Evolutionary conservation across 768 basidiomycete species (phyloP), one percentile per base, ranked within the genome.

Genomic region (Melanogaster broomeanus): DNA sequence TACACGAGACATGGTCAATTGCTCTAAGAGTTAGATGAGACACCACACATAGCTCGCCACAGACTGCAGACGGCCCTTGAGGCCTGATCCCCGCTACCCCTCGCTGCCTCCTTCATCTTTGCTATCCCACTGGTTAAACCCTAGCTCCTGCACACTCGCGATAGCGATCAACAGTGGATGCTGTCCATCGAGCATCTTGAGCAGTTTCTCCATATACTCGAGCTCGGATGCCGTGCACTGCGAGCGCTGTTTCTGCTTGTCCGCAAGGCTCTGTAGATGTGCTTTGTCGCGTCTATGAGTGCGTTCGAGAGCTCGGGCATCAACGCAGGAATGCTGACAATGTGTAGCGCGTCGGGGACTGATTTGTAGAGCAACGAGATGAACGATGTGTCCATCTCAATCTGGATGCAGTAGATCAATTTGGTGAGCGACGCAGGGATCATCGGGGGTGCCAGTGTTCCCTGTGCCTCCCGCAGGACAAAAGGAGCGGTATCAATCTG

Each of bases 311-410:
- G 73, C 47, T 84, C 81, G 2, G 72, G 74, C 3, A 83, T 70
- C 28, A 91, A 74, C 3, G 78, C 69, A 0, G 68, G 55, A 2
- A 82, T 80, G 2, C 84, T 84, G 43, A 88, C 70, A 27, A 88
- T 77, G 27, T 76, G 76, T 11, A 88, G 49, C 13, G 78, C 75
- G 61, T 89, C 86, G 48, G 76, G 74, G 64, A 88, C 77, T 61
- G 84, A 83, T 45, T 83, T 85, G 74, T 83, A 91, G 9, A 91
- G 73, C 2, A 88, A 90, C 0, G 85, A 80, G 34, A 92, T 78
- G 74, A 90, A 90, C 10, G 87, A 87, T 0, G 87, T 64, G 62
- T 92, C 90, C 42, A 79, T 74, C 65, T 93, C 90, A 16, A 70
- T 74, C 45, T 72, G 76, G 60, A 89, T 82, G 61, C 80, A 81